These are phyloP conservation scores for Blastocystis sp. DNA, from an alignment of 352 stramenopile genomes.

Conservation along the genomic window DNA sequence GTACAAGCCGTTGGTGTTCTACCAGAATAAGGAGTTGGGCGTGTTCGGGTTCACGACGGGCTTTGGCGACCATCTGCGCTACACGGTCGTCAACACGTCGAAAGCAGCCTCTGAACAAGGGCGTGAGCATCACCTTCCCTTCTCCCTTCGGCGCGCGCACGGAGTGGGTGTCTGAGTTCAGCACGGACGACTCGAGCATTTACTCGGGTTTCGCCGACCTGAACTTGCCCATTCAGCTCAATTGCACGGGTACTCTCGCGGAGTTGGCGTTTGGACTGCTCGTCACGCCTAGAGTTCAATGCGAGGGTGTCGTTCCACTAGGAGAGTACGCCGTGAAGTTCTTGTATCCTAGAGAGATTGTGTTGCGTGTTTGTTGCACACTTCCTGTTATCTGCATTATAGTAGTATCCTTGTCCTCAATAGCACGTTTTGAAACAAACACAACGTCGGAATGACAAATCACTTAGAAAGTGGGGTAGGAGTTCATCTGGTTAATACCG, in stretches of 20 bases:
- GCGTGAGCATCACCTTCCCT: background rate
- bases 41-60: background rate
- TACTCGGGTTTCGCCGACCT: background rate
- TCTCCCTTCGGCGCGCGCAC: background rate
- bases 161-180: slow-evolving; percentile 1
- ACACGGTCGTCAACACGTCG: background rate
- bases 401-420: too few relatives aligned
- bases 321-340: background rate
- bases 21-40: background rate
- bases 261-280: background rate
- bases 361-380: background rate
- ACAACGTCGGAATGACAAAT: background rate
- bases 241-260: background rate
- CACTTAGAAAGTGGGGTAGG: background rate
- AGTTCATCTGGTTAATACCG: background rate
- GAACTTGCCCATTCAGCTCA: background rate
- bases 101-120: background rate
- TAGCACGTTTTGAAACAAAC: background rate
- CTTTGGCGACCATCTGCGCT: background rate
- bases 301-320: background rate
- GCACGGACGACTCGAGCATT: background rate
- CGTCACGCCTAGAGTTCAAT: background rate
- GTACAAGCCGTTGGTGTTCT: background rate
- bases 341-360: background rate
- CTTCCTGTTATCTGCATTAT: too few relatives aligned